These are phyloP conservation scores for Crithidia thermophila DNA, from an alignment of 208 protist genomes.

Conservation along the genomic window DNA sequence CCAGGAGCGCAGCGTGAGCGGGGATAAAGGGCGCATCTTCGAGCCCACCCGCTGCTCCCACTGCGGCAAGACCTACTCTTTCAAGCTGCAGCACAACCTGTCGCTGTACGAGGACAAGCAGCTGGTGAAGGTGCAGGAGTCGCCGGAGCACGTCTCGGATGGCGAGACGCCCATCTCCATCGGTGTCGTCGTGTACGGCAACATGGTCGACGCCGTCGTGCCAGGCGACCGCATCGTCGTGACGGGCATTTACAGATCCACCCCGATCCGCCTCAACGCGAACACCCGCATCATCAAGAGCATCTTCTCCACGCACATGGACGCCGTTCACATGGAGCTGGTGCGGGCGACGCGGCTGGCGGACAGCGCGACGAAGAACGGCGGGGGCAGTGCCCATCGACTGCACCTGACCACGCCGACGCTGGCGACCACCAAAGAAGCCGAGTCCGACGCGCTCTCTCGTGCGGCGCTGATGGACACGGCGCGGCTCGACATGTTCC, in stretches of 20 bases:
- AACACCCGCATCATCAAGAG: conserved; percentile 93
- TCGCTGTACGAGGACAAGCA: conserved; percentile 97
- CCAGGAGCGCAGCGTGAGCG: conserved; percentile 71
- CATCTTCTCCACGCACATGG: conserved; percentile 97
- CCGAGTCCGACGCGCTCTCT: conserved; percentile 5
- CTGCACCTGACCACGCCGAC: conserved; percentile 16
- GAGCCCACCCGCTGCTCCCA: conserved; percentile 96
- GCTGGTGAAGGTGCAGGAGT: conserved; percentile 98
- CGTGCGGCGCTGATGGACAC: conserved; percentile 45
- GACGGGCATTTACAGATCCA: conserved; percentile 98
- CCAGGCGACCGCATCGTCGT: conserved; percentile 98
- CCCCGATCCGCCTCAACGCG: conserved; percentile 93
- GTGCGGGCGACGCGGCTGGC: conserved; percentile 33
- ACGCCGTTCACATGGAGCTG: conserved; percentile 97
- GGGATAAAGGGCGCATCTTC: conserved; percentile 93
- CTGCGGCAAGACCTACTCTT: conserved; percentile 87
- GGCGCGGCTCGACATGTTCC: conserved; percentile 74
- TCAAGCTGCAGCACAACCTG: conserved; percentile 95
- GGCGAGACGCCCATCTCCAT: conserved; percentile 99
- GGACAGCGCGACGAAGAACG: not conserved
- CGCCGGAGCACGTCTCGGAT: conserved; percentile 97
- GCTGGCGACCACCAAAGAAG: conserved; percentile 16
- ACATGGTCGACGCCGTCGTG: conserved; percentile 95
- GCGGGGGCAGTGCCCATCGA: not conserved
- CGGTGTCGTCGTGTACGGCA: conserved; percentile 94